These are phyloP conservation scores for Mycena galopus DNA, from an alignment of 768 basidiomycete species.

Conservation along the genomic window DNA sequence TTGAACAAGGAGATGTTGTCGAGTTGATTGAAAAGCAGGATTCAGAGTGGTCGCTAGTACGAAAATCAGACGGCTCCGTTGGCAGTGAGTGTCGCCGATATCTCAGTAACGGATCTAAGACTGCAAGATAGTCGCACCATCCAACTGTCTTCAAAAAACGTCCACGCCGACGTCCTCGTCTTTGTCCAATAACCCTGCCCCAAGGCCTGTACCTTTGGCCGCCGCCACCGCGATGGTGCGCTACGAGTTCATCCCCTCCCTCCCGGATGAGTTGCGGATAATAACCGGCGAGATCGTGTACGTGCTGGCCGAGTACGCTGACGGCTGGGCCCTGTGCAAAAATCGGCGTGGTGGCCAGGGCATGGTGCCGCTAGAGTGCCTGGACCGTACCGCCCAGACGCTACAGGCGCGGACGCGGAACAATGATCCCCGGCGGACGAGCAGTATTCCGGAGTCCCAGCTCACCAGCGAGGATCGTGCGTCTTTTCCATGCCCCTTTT, in stretches of 20 bases:
- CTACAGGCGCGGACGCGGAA: not conserved
- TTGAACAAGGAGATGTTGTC: not conserved
- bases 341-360: conserved; percentile 73
- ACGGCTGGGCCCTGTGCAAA: conserved; percentile 80
- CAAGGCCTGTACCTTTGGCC: conserved; percentile 26
- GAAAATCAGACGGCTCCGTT: not conserved
- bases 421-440: conserved; percentile 30
- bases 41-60: not conserved
- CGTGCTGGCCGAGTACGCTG: conserved; percentile 74
- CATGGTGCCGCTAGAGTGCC: conserved; percentile 86
- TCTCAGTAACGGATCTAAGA: not conserved
- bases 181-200: conserved; percentile 37
- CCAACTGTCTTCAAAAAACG: conserved; percentile 10
- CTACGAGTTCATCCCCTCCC: conserved; percentile 73
- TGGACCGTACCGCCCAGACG: conserved; percentile 52
- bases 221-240: conserved; percentile 56
- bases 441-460: no score
- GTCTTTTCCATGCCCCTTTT: no score
- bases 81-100: not conserved
- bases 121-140: not conserved
- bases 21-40: not conserved
- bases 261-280: conserved; percentile 81
- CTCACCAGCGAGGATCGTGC: no score
- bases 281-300: conserved; percentile 68
- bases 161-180: conserved; percentile 31